These are phyloP conservation scores for Taphrina betulina DNA, from an alignment of 1,139 yeast genomes.

Conservation along the genomic window DNA sequence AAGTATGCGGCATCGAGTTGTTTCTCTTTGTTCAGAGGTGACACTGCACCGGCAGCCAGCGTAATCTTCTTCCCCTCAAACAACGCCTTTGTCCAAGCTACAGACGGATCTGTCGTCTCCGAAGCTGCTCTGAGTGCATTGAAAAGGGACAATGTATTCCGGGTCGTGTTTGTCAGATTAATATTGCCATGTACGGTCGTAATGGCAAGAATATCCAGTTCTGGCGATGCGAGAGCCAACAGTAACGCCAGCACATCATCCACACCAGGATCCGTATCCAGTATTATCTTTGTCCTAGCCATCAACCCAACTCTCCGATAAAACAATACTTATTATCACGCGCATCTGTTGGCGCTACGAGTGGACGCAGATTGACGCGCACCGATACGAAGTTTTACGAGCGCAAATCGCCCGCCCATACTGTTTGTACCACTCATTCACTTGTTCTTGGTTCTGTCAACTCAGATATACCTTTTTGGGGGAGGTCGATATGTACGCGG, in stretches of 20 bases:
- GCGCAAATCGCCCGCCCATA: conserved; percentile 80
- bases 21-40: conserved; percentile 42
- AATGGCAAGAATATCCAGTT: conserved; percentile 44
- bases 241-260: conserved; percentile 49
- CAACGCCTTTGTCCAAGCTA: conserved; percentile 23
- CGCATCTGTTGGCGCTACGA: background rate
- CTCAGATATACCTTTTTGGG: no score
- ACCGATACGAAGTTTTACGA: background rate
- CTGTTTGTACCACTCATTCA: no score
- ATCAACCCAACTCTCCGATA: no score
- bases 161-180: conserved; percentile 44
- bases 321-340: no score
- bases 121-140: conserved; percentile 44
- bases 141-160: conserved; percentile 46
- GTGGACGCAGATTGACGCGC: background rate
- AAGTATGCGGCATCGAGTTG: conserved; percentile 47
- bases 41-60: conserved; percentile 45
- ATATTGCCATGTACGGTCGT: conserved; percentile 49
- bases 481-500: conserved; percentile 14
- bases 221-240: conserved; percentile 44
- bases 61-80: conserved; percentile 39
- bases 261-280: conserved; percentile 50
- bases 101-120: conserved; percentile 36
- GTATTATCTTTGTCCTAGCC: conserved; percentile 37
- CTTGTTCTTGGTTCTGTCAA: background rate